Percentiles rank a stretch among this genome's conserved stretches.
These are phyloP conservation scores for Leishmania lainsoni DNA, from an alignment of 208 protist species.

Conservation along the genomic window DNA sequence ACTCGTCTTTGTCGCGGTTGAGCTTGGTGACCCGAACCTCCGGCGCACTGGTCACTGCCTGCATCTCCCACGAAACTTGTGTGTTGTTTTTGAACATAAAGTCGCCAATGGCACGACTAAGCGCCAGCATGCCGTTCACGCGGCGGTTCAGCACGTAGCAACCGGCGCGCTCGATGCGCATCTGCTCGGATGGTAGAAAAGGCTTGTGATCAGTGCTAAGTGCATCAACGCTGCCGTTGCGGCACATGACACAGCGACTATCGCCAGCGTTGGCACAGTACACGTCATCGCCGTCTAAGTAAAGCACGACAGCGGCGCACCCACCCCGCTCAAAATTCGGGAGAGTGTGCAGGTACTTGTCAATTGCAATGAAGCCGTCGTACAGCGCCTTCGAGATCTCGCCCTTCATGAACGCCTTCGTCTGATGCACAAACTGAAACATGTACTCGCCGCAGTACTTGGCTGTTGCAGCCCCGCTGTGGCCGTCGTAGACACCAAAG, in stretches of 20 bases:
- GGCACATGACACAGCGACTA: conserved; percentile 88
- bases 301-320: conserved; percentile 85
- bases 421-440: conserved; percentile 70
- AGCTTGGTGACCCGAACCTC: conserved; percentile 72
- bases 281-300: conserved; percentile 76
- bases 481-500: conserved; percentile 92
- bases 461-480: conserved; percentile 75
- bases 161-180: conserved; percentile 90
- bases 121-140: conserved; percentile 94
- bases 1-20: conserved; percentile 83
- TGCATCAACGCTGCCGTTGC: conserved; percentile 82
- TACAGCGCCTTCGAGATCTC: conserved; percentile 75
- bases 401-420: conserved; percentile 54
- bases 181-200: conserved; percentile 70
- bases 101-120: conserved; percentile 95
- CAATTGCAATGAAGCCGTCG: conserved; percentile 87
- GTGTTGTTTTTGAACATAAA: conserved; percentile 92
- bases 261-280: conserved; percentile 94
- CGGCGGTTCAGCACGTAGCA: conserved; percentile 92
- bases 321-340: conserved; percentile 73
- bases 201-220: conserved; percentile 96
- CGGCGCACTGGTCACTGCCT: conserved; percentile 89
- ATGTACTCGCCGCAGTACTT: conserved; percentile 84
- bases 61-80: conserved; percentile 85
- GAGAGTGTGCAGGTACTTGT: conserved; percentile 68